phyloP scores from a whole-genome alignment of 306 rosid species.

The Quercus robur region DNA sequence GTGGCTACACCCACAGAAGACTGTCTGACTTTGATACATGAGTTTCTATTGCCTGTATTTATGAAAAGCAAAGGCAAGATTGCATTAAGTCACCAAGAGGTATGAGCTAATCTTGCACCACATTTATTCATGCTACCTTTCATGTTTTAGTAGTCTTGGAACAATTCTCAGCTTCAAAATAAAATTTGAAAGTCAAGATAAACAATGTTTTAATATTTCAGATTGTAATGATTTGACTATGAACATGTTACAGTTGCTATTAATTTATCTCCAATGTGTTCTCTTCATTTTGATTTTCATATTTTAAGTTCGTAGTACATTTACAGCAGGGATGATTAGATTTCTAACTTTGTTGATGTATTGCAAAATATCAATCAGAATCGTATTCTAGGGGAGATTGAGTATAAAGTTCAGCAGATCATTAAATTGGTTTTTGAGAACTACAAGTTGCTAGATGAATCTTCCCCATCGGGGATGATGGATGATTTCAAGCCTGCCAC shows the following conservation, averaged over 20 bases:
- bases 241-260: too few relatives aligned
- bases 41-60: conserved; percentile 20
- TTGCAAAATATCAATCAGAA: conserved; percentile 10
- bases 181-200: not conserved
- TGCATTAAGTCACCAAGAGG: conserved; percentile 33
- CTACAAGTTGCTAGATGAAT: conserved; percentile 40
- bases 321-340: not conserved
- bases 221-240: not conserved
- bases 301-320: not conserved
- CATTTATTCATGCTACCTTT: not conserved
- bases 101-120: not conserved
- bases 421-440: conserved; percentile 36
- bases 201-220: not conserved
- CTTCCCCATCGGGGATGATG: conserved; percentile 23
- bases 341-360: not conserved
- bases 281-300: not conserved
- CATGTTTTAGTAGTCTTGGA: not conserved
- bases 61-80: conserved; percentile 17
- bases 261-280: too few relatives aligned
- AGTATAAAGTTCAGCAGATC: conserved; percentile 29
- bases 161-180: not conserved
- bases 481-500: conserved; percentile 16
- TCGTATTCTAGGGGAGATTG: conserved; percentile 26
- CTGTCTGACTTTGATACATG: conserved; percentile 27
- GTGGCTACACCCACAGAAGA: conserved; percentile 43